Base-by-base conservation (phyloP, 2,329 filamentous ascomycete species). In the Trichoderma asperellum region DNA sequence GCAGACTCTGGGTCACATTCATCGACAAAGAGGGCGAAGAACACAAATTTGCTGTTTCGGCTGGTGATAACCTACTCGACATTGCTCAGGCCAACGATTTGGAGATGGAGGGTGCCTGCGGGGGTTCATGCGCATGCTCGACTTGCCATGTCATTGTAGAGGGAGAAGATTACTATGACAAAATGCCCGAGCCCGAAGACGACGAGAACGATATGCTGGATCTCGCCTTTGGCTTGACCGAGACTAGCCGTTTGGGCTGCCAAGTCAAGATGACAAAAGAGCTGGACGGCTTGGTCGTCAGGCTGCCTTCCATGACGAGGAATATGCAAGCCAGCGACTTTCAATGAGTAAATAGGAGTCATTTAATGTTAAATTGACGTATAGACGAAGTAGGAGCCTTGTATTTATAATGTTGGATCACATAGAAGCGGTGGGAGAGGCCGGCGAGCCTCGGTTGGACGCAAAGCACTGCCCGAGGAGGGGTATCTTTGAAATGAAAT, bases 21-120 rank as follows among this genome's bases (percentile, higher is more conserved):
- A 87, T 98, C 74, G 94, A 97, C 80, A 97, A 98, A 81, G 94
- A 97, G 24, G 90, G 90, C 62, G 84, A 88, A 35, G 86, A 89
- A 73, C 86, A 92, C 79, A 92, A 91, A 71, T 88, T 97, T 75
- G 89, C 91, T 70, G 95, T 97, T 10, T 85, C 88, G 16, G 89
- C 92, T 75, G 96, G 96, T 61, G 94, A 97, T 81, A 99, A 99
- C 80, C 84, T 99, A 66, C 86, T 99, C 67, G 95, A 98, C 77
- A 95, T 99, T 76, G 96, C 95, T 27, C 95, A 97, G 79, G 93
- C 92, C 57, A 88, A 98, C 80, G 95, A 98, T 77, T 84, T 99
- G 53, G 96, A 99, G 80, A 98, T 99, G 95, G 96, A 99, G 84
- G 94, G 96, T 71, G 96, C 96, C 14, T 99, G 96, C 77, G 96